Evolutionary conservation across 139 green algal genomes (phyloP).

Genomic region (Coelastrella sp.): DNA sequence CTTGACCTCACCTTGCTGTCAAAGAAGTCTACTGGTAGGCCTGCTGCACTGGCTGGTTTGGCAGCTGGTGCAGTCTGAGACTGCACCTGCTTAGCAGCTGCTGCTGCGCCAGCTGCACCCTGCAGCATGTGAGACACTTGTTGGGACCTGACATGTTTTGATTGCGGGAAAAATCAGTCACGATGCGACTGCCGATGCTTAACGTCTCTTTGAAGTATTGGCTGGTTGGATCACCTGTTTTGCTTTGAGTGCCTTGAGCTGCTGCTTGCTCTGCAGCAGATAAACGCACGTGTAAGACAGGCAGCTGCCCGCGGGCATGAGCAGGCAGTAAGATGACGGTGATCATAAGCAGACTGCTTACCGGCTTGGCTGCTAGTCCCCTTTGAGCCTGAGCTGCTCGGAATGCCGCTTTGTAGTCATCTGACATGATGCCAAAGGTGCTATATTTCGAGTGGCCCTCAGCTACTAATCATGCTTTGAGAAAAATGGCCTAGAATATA

Average conservation of each 20-base stretch:
- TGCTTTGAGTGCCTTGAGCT: constrained; percentile 26
- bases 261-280: constrained; percentile 24
- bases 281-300: background rate
- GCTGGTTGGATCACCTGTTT: constrained; percentile 4
- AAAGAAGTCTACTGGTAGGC: constrained; percentile 57
- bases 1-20: background rate
- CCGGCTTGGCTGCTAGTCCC: constrained; percentile 32
- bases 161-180: background rate
- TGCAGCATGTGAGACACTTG: background rate
- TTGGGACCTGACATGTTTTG: background rate
- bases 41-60: background rate
- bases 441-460: no score
- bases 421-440: constrained; percentile 4
- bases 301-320: background rate
- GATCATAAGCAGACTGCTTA: background rate
- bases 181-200: background rate
- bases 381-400: constrained; percentile 43
- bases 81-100: background rate
- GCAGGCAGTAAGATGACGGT: background rate
- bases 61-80: constrained; percentile 4
- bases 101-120: background rate
- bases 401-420: constrained; percentile 44
- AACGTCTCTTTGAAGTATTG: background rate
- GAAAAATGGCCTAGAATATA: no score
- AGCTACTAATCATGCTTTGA: no score